A percentile compares a stretch with the other conserved stretches of the same genome.
phyloP scores from a whole-genome alignment of 768 basidiomycete genomes.

The Vararia minispora region DNA sequence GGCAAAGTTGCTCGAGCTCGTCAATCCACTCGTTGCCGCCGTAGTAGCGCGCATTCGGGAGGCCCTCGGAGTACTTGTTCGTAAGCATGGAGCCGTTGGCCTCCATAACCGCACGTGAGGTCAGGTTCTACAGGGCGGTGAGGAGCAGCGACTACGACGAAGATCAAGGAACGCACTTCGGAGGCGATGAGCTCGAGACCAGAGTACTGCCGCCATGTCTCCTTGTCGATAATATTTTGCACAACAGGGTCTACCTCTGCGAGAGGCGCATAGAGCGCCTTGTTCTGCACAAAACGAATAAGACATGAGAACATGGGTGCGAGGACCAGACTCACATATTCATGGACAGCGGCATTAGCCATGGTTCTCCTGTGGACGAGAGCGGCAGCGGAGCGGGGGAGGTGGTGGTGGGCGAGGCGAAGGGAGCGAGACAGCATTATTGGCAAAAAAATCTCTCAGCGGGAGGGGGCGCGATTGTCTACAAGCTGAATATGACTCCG shows the following conservation, averaged over 20 bases:
- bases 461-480: neutral
- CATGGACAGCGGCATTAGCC: constrained; percentile 48
- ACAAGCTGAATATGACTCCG: neutral
- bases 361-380: constrained; percentile 31
- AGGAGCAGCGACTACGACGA: neutral
- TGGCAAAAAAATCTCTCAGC: neutral
- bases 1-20: constrained; percentile 89
- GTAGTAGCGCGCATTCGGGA: constrained; percentile 94
- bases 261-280: constrained; percentile 77
- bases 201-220: constrained; percentile 97
- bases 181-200: constrained; percentile 98
- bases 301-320: neutral
- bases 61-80: constrained; percentile 99
- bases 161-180: constrained; percentile 48
- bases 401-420: neutral
- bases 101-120: constrained; percentile 91
- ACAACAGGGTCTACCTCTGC: constrained; percentile 90
- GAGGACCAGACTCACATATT: constrained; percentile 37
- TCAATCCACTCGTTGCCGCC: constrained; percentile 98
- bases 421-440: neutral
- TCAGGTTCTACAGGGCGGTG: constrained; percentile 64
- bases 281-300: constrained; percentile 53
- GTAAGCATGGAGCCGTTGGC: constrained; percentile 98
- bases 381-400: constrained; percentile 13
- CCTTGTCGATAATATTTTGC: constrained; percentile 96